phyloP scores from a whole-genome alignment of 2,329 filamentous ascomycete genomes.

The Leptographium lundbergii region DNA sequence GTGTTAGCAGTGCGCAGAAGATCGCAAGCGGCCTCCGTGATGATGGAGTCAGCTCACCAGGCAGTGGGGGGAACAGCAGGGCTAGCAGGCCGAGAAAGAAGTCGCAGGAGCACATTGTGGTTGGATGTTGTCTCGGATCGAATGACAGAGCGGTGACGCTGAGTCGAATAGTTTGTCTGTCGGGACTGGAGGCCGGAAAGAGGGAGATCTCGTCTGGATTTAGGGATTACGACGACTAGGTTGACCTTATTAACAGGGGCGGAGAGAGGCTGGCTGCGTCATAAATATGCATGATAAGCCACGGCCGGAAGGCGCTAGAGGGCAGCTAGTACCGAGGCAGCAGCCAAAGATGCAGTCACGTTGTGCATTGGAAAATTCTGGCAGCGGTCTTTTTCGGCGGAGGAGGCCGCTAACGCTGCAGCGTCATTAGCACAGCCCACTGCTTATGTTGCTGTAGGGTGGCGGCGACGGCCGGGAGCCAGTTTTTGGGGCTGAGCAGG shows the following conservation, averaged over 20 bases:
- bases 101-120: constrained; percentile 45
- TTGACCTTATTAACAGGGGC: not conserved
- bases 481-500: not conserved
- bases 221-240: not conserved
- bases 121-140: not conserved
- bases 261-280: not conserved
- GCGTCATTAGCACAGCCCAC: no score
- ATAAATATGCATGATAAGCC: not conserved
- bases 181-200: not conserved
- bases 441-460: not conserved
- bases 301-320: not conserved
- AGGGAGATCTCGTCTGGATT: not conserved
- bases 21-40: not conserved
- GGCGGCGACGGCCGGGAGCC: not conserved
- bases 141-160: not conserved
- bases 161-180: not conserved
- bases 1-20: constrained; percentile 20
- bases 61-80: constrained; percentile 51
- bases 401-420: not conserved
- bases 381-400: not conserved
- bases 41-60: constrained; percentile 32
- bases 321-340: not conserved
- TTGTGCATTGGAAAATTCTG: not conserved
- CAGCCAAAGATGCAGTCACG: not conserved
- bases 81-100: constrained; percentile 52